phyloP scores from a whole-genome alignment of 1,139 yeast genomes.

The Yamadazyma blattariae region DNA sequence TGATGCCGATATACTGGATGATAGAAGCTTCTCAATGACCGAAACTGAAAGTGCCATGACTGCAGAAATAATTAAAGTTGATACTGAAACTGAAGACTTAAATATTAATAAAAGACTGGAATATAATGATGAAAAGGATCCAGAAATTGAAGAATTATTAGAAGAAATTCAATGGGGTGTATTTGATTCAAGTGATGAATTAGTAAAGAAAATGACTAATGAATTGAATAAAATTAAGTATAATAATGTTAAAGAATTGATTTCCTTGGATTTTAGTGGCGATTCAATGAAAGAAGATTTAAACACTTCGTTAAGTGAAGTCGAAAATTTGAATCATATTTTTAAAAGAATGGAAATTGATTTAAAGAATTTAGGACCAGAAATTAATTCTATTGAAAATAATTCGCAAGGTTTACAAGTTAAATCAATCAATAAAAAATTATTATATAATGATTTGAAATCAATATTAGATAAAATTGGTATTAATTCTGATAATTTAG shows the following conservation, averaged over 20 bases:
- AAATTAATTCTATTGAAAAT: slow-evolving; percentile 67
- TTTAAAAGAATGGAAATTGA: slow-evolving; percentile 45
- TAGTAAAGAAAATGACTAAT: slow-evolving; percentile 54
- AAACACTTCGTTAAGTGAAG: slow-evolving; percentile 51
- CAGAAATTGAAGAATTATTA: slow-evolving; percentile 62
- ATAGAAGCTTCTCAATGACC: slow-evolving; percentile 13
- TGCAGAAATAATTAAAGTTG: slow-evolving; percentile 9
- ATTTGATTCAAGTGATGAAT: slow-evolving; percentile 55
- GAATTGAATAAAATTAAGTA: slow-evolving; percentile 43
- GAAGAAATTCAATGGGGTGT: slow-evolving; percentile 76
- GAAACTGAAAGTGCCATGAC: slow-evolving; percentile 11
- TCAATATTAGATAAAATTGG: slow-evolving; percentile 69
- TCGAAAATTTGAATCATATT: slow-evolving; percentile 58
- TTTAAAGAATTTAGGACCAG: slow-evolving; percentile 51
- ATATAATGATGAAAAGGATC: slow-evolving; percentile 31
- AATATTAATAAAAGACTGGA: slow-evolving; percentile 20
- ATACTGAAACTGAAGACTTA: slow-evolving; percentile 18
- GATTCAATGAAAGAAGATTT: slow-evolving; percentile 35
- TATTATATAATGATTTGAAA: slow-evolving; percentile 65
- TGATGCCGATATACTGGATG: slow-evolving; percentile 15
- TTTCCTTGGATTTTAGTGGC: slow-evolving; percentile 39
- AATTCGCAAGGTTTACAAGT: slow-evolving; percentile 85
- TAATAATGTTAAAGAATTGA: slow-evolving; percentile 36
- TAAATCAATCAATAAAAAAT: slow-evolving; percentile 75
- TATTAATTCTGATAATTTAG: slow-evolving; percentile 55